Conservation (phyloP, 2,329 filamentous ascomycete genomes). For the Sphaerulina vaccinii region DNA sequence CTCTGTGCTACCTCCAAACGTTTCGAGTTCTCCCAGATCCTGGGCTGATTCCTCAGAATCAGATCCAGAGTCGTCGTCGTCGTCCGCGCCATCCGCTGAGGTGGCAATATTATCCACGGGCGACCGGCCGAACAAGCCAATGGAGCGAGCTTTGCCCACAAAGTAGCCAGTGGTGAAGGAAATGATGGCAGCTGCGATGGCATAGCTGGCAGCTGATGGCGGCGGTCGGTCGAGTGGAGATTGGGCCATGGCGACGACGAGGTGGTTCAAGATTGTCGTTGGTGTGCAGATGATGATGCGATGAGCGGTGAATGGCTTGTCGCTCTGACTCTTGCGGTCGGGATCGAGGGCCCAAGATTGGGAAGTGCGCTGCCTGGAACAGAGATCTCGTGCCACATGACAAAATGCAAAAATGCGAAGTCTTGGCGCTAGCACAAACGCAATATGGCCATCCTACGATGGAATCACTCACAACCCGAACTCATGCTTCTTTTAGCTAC, state of each 20-base stretch:
- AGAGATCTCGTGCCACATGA: too few species aligned
- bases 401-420: too few species aligned
- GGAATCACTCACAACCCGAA: background rate
- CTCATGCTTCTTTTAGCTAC: background rate
- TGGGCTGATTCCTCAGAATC: constrained; percentile 37
- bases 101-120: constrained; percentile 13
- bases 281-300: background rate
- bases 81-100: constrained; percentile 1
- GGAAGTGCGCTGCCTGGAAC: too few species aligned
- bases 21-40: constrained; percentile 45
- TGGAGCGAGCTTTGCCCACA: constrained; percentile 60
- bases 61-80: constrained; percentile 41
- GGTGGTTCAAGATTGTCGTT: background rate
- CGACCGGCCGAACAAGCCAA: constrained; percentile 70
- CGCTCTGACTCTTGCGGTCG: background rate
- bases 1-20: constrained; percentile 58
- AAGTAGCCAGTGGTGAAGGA: constrained; percentile 76
- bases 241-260: constrained; percentile 13
- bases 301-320: background rate
- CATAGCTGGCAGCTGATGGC: constrained; percentile 58
- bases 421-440: background rate
- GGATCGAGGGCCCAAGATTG: too few species aligned
- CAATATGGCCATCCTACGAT: background rate
- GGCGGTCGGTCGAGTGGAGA: constrained; percentile 34
- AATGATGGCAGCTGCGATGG: constrained; percentile 72